Conservation (phyloP, 78 protist species). For the Guillardia theta region DNA sequence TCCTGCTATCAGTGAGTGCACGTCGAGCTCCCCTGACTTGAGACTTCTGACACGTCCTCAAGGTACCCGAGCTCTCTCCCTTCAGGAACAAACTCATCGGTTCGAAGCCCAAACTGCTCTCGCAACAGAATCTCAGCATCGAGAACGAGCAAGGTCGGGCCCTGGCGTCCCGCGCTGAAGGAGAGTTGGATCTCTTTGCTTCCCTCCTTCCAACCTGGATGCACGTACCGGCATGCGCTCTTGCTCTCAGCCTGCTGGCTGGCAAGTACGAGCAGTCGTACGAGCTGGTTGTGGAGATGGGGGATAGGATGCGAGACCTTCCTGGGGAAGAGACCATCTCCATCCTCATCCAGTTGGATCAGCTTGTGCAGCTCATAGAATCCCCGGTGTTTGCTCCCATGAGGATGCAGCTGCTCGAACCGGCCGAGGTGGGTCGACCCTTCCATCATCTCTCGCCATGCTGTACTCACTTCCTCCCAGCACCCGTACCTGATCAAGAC, state of each 20-base stretch:
- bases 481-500: slow-evolving; percentile 76
- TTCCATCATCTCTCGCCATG: not conserved
- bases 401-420: not conserved
- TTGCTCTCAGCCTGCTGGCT: slow-evolving; percentile 48
- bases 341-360: slow-evolving; percentile 86
- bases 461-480: not conserved
- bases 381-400: slow-evolving; percentile 83
- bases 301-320: not conserved
- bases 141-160: not conserved
- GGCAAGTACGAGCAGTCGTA: slow-evolving; percentile 61
- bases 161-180: too few species aligned
- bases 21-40: too few species aligned
- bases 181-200: not conserved
- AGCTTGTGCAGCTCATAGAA: slow-evolving; percentile 87
- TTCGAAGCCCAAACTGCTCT: too few species aligned
- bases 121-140: not conserved
- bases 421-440: not conserved
- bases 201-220: not conserved
- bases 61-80: not conserved
- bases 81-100: not conserved
- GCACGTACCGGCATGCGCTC: not conserved
- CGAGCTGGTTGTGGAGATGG: slow-evolving; percentile 49
- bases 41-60: too few species aligned
- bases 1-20: too few species aligned
- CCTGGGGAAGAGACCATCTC: slow-evolving; percentile 73